These are phyloP conservation scores for Elymus sibiricus DNA, from an alignment of 176 grass and related monocot species.

Conservation along the genomic window DNA sequence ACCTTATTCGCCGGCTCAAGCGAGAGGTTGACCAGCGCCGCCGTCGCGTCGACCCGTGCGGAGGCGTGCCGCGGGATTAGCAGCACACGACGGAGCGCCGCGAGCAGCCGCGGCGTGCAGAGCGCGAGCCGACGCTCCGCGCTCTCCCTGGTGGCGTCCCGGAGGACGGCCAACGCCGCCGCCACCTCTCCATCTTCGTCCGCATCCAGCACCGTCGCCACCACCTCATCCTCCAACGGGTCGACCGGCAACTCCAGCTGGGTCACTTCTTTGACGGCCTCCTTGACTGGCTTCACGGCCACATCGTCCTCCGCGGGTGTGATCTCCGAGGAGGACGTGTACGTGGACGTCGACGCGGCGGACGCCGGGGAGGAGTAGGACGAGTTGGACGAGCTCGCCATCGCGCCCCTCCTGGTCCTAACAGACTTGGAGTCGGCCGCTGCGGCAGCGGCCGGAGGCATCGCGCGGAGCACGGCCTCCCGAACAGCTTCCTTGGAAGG, in stretches of 20 bases:
- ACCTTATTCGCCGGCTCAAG: constrained; percentile 68
- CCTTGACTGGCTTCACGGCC: neutral
- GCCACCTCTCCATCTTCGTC: constrained; percentile 45
- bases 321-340: constrained; percentile 48
- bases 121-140: constrained; percentile 48
- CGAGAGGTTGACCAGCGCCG: constrained; percentile 73
- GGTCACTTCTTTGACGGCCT: neutral
- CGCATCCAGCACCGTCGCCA: constrained; percentile 47
- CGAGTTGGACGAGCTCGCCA: constrained; percentile 31
- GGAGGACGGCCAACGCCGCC: constrained; percentile 31
- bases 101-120: constrained; percentile 63
- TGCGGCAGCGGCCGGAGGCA: neutral
- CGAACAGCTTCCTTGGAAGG: constrained; percentile 25
- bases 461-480: constrained; percentile 29
- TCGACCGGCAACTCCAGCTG: neutral
- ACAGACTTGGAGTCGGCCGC: constrained; percentile 19
- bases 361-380: constrained; percentile 36
- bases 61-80: constrained; percentile 35
- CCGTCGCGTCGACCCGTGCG: constrained; percentile 48
- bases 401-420: neutral
- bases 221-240: constrained; percentile 57
- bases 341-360: constrained; percentile 27
- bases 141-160: constrained; percentile 72
- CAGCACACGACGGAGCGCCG: constrained; percentile 48
- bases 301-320: constrained; percentile 23